phyloP scores from a whole-genome alignment of 352 stramenopile genomes.

The Nothophytophthora sp. region DNA sequence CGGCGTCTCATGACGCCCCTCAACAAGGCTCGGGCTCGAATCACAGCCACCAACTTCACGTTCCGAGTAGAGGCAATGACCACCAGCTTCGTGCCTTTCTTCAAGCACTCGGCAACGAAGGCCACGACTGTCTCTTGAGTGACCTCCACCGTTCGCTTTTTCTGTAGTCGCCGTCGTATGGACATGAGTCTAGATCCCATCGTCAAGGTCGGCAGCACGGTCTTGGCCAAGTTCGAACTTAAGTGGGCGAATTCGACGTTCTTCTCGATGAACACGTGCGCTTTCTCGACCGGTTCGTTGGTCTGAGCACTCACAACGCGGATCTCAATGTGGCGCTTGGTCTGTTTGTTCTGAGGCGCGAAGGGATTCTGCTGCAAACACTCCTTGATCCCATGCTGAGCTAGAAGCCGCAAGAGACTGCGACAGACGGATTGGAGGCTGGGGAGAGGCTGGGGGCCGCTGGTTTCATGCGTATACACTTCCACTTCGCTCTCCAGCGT shows the following conservation, averaged over 20 bases:
- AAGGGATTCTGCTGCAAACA: constrained; percentile 71
- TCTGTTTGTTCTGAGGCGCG: constrained; percentile 36
- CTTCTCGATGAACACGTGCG: constrained; percentile 64
- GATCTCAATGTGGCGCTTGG: constrained; percentile 53
- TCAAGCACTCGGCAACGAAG: constrained; percentile 40
- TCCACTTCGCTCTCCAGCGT: constrained; percentile 29
- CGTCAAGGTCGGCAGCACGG: constrained; percentile 60
- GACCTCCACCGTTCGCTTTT: constrained; percentile 43
- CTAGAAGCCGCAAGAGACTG: constrained; percentile 40
- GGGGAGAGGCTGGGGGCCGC: constrained; percentile 24
- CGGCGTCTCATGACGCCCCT: constrained; percentile 46
- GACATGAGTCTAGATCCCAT: constrained; percentile 67
- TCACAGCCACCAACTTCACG: constrained; percentile 42
- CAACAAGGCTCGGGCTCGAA: constrained; percentile 47
- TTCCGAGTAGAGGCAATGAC: constrained; percentile 37
- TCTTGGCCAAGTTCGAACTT: constrained; percentile 51
- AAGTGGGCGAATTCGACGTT: constrained; percentile 42
- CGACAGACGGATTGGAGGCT: constrained; percentile 59
- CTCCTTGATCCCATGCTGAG: constrained; percentile 62
- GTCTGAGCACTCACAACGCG: constrained; percentile 55
- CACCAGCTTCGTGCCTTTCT: constrained; percentile 30
- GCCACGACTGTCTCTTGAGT: constrained; percentile 17
- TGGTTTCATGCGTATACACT: constrained; percentile 48
- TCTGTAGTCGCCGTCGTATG: constrained; percentile 57
- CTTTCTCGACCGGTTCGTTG: constrained; percentile 40